Evolutionary conservation across 23 red algal species (phyloP), one percentile per base, ranked within the genome.

Genomic region (Gracilaria caudata): DNA sequence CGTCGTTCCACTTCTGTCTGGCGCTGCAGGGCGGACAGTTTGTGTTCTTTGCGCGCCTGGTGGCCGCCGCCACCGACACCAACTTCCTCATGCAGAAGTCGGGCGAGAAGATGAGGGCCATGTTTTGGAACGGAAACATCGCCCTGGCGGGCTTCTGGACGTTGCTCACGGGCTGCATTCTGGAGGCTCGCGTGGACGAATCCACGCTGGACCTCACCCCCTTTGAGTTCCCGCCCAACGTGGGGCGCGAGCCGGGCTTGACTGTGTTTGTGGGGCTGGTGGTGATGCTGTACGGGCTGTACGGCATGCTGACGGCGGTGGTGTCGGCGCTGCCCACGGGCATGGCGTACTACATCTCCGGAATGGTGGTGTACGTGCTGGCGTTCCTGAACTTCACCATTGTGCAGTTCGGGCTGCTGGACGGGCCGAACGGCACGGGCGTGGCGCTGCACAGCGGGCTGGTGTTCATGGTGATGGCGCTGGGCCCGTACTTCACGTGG

Each of bases 11-110:
- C 47, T 84, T 92, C 43, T 92, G 89, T 37, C 79, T 92, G 7
- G 89, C 89, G 10, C 70, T 92, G 78, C 89, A 92, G 54, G 89
- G 89, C 4, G 89, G 89, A 4, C 89, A 92, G 66, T 92, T 92
- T 57, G 44, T 78, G 3, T 84, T 83, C 51, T 77, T 83, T 65
- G 72, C 73, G 10, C 79, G 79, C 54, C 64, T 92, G 10, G 29
- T 92, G n/a, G 36, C 46, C 33, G 28, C 17, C 23, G 68, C 68
- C 19, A 64, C 89, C 29, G 89, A 43, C 26, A 35, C 35, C 60
- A 66, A 83, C 51, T 76, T 83, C 30, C 37, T 84, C 12, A 78
- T 37, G 64, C 79, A 83, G 36, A 64, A 49, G n/a, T 61, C 89
- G 30, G 53, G 72, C 20, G 7, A 75, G 5, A 61, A 39, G 59